A percentile compares a stretch with the other conserved stretches of the same genome.
These are phyloP conservation scores for Phaseolus coccineus DNA, from an alignment of 331 rosid genomes.

Conservation along the genomic window DNA sequence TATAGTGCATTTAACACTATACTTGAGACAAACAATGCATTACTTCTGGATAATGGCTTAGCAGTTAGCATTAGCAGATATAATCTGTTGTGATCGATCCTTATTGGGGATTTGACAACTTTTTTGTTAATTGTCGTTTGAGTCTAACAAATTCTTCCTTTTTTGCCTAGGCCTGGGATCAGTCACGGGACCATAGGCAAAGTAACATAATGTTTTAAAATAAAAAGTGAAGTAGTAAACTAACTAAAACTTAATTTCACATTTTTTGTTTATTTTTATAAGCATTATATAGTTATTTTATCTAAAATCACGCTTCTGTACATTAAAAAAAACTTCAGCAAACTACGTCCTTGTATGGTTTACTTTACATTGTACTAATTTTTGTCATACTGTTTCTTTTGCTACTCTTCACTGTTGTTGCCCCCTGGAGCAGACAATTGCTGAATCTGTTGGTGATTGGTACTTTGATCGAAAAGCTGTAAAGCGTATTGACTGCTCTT, in stretches of 20 bases:
- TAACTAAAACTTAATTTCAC: background rate
- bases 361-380: constrained; percentile 15
- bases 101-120: background rate
- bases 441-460: constrained; percentile 91
- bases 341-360: too few species aligned
- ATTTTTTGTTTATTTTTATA: background rate
- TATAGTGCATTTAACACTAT: background rate
- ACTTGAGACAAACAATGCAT: background rate
- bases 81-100: background rate
- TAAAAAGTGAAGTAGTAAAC: background rate
- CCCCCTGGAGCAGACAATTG: constrained; percentile 76
- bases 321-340: background rate
- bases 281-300: background rate
- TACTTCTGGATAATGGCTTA: background rate
- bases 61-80: background rate
- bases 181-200: background rate
- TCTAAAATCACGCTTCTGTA: background rate
- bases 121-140: background rate
- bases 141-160: background rate
- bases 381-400: constrained; percentile 12
- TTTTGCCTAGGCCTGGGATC: background rate
- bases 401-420: constrained; percentile 38
- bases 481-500: constrained; percentile 75
- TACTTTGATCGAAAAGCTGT: constrained; percentile 59
- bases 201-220: background rate